phyloP scores from a whole-genome alignment of 2,329 filamentous ascomycete genomes.

The Trichoderma atrobrunneum region DNA sequence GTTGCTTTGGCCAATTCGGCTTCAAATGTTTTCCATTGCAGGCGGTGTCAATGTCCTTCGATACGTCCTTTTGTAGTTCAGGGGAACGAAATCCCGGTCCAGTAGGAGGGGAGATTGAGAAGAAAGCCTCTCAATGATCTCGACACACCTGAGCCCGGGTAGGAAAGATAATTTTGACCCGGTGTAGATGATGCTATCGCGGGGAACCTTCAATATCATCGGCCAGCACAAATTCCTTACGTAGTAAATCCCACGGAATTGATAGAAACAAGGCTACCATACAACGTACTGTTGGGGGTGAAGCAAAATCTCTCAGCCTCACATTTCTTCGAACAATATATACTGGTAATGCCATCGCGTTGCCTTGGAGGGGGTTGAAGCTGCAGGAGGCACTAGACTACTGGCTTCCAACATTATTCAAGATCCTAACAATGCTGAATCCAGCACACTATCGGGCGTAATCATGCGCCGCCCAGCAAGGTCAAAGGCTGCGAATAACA shows the following conservation, averaged over 20 bases:
- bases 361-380: too few species aligned
- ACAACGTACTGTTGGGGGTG: not conserved
- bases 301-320: not conserved
- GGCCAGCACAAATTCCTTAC: not conserved
- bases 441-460: too few species aligned
- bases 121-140: not conserved
- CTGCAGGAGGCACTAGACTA: too few species aligned
- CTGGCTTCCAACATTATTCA: too few species aligned
- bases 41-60: not conserved
- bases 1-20: not conserved
- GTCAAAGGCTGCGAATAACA: too few species aligned
- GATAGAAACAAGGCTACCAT: not conserved
- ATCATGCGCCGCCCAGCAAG: too few species aligned
- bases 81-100: not conserved
- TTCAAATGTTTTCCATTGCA: not conserved
- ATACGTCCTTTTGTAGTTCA: not conserved
- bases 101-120: not conserved
- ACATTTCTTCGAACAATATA: not conserved
- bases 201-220: not conserved
- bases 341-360: not conserved
- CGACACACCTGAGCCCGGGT: not conserved
- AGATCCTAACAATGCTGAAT: too few species aligned
- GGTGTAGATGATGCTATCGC: not conserved
- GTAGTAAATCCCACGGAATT: not conserved
- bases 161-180: not conserved